A percentile compares a stretch with the other conserved stretches of the same genome.
phyloP scores from a whole-genome alignment of 192 early-diverging fungal genomes.

The Linnemannia elongata region DNA sequence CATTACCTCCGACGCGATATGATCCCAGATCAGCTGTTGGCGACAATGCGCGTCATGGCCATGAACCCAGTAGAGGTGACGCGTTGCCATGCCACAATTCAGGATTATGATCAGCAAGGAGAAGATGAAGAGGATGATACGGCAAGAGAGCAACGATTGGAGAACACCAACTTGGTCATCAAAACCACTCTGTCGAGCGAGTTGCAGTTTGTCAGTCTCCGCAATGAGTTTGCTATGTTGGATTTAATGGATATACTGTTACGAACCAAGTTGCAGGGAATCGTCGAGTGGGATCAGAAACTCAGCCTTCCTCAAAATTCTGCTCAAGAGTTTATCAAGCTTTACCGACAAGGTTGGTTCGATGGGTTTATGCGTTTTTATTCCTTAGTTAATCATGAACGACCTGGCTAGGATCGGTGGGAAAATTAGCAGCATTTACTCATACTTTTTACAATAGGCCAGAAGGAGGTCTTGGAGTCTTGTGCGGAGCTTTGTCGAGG shows the following conservation, averaged over 20 bases:
- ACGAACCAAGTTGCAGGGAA: constrained; percentile 49
- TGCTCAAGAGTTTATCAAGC: constrained; percentile 61
- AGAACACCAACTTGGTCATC: not conserved
- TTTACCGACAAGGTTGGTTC: constrained; percentile 63
- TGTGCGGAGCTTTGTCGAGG: constrained; percentile 24
- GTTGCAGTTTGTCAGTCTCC: constrained; percentile 60
- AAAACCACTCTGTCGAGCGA: not conserved
- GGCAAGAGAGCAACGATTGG: not conserved
- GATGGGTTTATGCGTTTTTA: not conserved
- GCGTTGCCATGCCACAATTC: not conserved
- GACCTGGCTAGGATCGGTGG: not conserved
- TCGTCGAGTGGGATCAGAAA: constrained; percentile 17
- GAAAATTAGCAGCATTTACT: not conserved
- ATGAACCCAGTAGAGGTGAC: constrained; percentile 70
- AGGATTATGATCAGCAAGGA: constrained; percentile 11
- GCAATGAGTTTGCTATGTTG: constrained; percentile 73
- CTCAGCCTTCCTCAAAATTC: constrained; percentile 17
- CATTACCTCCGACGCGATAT: constrained; percentile 62
- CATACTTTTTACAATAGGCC: constrained; percentile 26
- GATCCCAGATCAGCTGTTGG: constrained; percentile 63
- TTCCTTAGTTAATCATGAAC: not conserved
- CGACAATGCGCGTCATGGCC: constrained; percentile 74
- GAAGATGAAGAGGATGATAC: constrained; percentile 1
- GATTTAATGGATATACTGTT: constrained; percentile 62
- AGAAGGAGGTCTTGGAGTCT: constrained; percentile 38